These are phyloP conservation scores for Prunus padus DNA, from an alignment of 306 rosid species.

Conservation along the genomic window DNA sequence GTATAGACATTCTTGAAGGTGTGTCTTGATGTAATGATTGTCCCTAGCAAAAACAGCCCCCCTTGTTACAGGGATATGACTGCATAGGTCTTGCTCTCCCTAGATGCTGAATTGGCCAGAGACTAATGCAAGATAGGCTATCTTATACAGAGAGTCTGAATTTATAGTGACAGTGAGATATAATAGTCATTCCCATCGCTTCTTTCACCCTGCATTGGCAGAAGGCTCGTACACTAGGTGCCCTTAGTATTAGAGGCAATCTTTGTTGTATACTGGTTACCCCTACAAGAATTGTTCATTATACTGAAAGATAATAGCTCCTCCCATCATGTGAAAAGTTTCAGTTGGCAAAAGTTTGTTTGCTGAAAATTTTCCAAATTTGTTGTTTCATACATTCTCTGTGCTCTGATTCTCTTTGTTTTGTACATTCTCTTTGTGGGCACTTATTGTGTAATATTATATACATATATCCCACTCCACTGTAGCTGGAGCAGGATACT, in stretches of 20 bases:
- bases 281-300: background rate
- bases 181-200: background rate
- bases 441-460: background rate
- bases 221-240: background rate
- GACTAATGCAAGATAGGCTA: background rate
- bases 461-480: background rate
- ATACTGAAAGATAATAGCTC: background rate
- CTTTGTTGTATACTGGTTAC: background rate
- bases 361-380: background rate
- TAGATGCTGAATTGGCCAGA: background rate
- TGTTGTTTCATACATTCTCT: background rate
- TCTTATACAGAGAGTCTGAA: background rate
- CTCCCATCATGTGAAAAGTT: background rate
- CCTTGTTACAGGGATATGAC: background rate
- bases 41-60: slow-evolving; percentile 7
- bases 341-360: too few species aligned
- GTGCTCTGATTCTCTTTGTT: background rate
- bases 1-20: background rate
- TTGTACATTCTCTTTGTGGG: background rate
- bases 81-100: background rate
- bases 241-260: background rate
- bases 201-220: background rate
- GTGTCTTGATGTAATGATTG: background rate
- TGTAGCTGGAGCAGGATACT: too few species aligned
- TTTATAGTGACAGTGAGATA: background rate